Evolutionary conservation across 768 basidiomycete species (phyloP).

Genomic region (Lactifluus pinguis): DNA sequence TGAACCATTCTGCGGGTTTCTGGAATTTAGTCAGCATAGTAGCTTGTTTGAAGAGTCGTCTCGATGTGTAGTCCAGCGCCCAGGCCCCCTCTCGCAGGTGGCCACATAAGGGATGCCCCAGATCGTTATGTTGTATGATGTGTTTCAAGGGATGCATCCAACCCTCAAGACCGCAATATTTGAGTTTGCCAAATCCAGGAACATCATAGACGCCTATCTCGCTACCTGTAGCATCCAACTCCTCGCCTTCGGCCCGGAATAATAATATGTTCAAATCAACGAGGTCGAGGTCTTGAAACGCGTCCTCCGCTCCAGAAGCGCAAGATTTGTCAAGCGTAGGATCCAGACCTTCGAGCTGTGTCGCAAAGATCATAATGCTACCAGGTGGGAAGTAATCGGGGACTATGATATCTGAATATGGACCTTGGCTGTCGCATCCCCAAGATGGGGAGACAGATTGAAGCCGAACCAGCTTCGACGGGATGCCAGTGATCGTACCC

Average conservation of each 20-base stretch:
- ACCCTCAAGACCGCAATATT: constrained; percentile 92
- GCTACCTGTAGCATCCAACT: constrained; percentile 78
- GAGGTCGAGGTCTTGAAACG: constrained; percentile 63
- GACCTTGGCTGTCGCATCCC: constrained; percentile 55
- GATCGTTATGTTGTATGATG: constrained; percentile 84
- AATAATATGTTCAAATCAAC: constrained; percentile 85
- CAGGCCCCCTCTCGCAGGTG: constrained; percentile 84
- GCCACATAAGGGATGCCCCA: constrained; percentile 84
- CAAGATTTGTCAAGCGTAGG: constrained; percentile 65
- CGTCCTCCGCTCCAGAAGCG: constrained; percentile 56
- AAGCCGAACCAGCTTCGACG: constrained; percentile 59
- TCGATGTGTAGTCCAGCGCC: constrained; percentile 83
- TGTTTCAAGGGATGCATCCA: constrained; percentile 88
- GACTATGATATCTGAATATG: constrained; percentile 69
- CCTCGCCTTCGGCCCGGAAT: constrained; percentile 86
- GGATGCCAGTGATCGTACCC: constrained; percentile 58
- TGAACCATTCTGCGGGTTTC: constrained; percentile 74
- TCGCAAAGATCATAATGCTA: constrained; percentile 87
- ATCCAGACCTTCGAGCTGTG: constrained; percentile 70
- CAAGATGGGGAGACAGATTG: constrained; percentile 47
- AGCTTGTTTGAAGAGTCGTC: constrained; percentile 61
- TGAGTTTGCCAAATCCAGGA: constrained; percentile 62
- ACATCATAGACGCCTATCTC: constrained; percentile 78
- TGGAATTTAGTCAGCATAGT: constrained; percentile 49
- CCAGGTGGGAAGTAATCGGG: constrained; percentile 94